Evolutionary conservation across 192 early-diverging fungal species (phyloP), one percentile per base, ranked within the genome.

Genomic region (Kickxella alabastrina): DNA sequence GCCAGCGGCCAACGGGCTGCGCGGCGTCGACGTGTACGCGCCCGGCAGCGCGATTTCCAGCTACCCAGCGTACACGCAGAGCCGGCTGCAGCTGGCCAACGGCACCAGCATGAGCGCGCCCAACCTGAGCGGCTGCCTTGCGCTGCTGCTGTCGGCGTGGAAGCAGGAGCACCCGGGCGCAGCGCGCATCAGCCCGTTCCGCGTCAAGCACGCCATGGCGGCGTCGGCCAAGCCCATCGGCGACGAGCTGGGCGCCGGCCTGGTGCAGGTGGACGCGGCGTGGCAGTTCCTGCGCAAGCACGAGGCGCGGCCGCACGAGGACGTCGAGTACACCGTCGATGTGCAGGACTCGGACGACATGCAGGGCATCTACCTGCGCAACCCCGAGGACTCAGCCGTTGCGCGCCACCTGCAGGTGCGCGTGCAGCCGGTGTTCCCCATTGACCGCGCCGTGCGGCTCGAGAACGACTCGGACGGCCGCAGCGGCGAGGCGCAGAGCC

Each of bases 21-120:
- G 83, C 24, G 95, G 93, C 24, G 83, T 90, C 7, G 81, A 86
- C 58, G 77, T 88, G 10, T 88, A 86, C 63, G 89, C 87, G 15
- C 93, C 95, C 18, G 96, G 96, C 22, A 90, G 87, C 26, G 96
- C 96, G 6, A 86, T 97, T 47, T 90, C 96, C 9, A 85, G 84
- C 52, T 87, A 91, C 24, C 94, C 96, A 7, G 77, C 85, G 17
- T 99, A 90, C 68, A 84, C 81, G 10, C 71, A 82, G 12, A 65
- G 83, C 39, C 81, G 81, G 23, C 66, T 82, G 43, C 81, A 84
- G 50, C 78, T 90, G 38, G 88, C 87, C 82, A 97, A 96, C 68
- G 96, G 95, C 42, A 97, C 96, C 15, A 87, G 84, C 48, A 99
- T 99, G 96, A 85, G 86, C 41, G 82, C 84, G 42, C 96, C 96